Evolutionary conservation across 805 yeast species (phyloP).

Genomic region (Myxozyma melibiosi): DNA sequence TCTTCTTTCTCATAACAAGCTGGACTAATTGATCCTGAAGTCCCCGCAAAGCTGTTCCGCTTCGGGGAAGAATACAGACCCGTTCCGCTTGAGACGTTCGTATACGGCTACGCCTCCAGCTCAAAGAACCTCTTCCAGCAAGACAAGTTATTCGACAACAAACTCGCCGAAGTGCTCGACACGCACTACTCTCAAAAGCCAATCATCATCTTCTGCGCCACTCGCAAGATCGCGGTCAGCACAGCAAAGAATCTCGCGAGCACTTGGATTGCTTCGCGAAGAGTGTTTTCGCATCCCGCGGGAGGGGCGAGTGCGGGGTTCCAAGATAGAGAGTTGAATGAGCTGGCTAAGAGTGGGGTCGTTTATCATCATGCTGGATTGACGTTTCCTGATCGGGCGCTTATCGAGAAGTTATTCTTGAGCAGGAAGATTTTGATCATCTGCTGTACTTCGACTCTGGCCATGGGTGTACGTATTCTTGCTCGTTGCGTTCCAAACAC

Average conservation of each 20-base stretch:
- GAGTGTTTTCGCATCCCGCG: background rate
- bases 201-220: constrained; percentile 55
- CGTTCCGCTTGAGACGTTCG: constrained; percentile 47
- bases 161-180: constrained; percentile 43
- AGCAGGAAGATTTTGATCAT: constrained; percentile 49
- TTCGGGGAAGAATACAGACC: constrained; percentile 56
- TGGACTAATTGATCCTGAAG: background rate
- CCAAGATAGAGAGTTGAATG: constrained; percentile 16
- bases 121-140: constrained; percentile 52
- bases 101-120: constrained; percentile 48
- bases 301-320: background rate
- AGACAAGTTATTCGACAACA: constrained; percentile 48
- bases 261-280: constrained; percentile 10
- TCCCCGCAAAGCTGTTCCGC: constrained; percentile 44
- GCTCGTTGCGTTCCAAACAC: background rate
- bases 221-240: constrained; percentile 51
- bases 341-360: constrained; percentile 43
- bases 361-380: constrained; percentile 65
- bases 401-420: constrained; percentile 51
- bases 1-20: background rate
- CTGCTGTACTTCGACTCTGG: constrained; percentile 62
- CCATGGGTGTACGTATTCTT: constrained; percentile 52
- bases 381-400: constrained; percentile 49
- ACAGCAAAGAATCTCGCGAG: constrained; percentile 46
- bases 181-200: constrained; percentile 49